phyloP scores from a whole-genome alignment of 768 basidiomycete species.

The Podaxis sp. region DNA sequence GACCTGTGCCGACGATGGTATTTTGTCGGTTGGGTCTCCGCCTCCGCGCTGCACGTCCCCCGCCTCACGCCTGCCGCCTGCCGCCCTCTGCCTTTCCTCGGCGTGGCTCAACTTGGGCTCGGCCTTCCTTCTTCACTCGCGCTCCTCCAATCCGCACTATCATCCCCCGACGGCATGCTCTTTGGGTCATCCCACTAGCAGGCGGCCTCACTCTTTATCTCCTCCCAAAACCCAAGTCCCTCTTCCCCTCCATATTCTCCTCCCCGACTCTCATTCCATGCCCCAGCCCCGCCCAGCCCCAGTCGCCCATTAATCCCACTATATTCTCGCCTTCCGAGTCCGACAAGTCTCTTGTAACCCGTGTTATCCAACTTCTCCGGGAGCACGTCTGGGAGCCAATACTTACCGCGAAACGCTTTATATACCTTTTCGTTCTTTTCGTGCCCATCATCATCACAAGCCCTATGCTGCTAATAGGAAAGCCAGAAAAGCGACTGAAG shows the following conservation, averaged over 20 bases:
- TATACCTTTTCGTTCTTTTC: conserved; percentile 80
- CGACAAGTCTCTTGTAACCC: conserved; percentile 38
- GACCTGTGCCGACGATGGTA: neutral
- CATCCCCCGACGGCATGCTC: conserved; percentile 24
- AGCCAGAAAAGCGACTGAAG: conserved; percentile 44
- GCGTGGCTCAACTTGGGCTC: conserved; percentile 18
- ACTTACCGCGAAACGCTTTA: conserved; percentile 76
- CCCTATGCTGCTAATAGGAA: conserved; percentile 79
- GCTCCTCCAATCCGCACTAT: conserved; percentile 24
- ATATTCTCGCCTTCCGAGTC: conserved; percentile 71
- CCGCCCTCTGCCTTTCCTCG: conserved; percentile 9
- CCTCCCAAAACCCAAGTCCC: conserved; percentile 36
- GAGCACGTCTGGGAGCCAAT: conserved; percentile 79
- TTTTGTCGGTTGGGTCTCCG: neutral
- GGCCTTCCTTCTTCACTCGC: conserved; percentile 29
- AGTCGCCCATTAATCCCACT: conserved; percentile 21
- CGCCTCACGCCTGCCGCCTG: neutral
- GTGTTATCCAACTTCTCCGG: conserved; percentile 44
- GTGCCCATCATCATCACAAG: conserved; percentile 78
- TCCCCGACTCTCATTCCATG: conserved; percentile 42
- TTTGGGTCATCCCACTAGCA: conserved; percentile 56
- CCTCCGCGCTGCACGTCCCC: neutral
- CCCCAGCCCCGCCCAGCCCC: conserved; percentile 18
- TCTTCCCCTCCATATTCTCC: conserved; percentile 41
- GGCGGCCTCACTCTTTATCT: conserved; percentile 52